These are phyloP conservation scores for Zymoseptoria crescenta DNA, from an alignment of 2,329 filamentous ascomycete species.

Conservation along the genomic window DNA sequence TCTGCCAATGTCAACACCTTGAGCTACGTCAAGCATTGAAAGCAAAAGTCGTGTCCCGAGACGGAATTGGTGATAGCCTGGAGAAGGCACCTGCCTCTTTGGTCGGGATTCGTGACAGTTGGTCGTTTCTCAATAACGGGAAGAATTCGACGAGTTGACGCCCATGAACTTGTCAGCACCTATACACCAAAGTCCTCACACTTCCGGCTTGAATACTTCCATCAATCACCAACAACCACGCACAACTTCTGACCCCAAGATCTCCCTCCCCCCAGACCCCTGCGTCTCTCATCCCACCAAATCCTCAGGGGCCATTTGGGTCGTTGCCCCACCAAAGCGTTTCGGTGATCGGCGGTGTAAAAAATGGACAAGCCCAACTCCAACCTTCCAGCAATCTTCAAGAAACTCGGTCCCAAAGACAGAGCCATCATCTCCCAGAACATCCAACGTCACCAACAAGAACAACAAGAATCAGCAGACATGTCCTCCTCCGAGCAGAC, in stretches of 20 bases:
- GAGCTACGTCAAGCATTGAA: neutral
- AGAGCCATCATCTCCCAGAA: slow-evolving; percentile 27
- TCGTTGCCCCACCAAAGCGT: slow-evolving; percentile 1
- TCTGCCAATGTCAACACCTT: neutral
- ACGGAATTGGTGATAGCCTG: too few species aligned
- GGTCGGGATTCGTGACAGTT: too few species aligned
- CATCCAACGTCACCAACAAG: slow-evolving; percentile 14
- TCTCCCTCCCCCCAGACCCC: neutral
- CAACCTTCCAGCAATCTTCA: slow-evolving; percentile 37
- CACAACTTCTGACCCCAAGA: neutral
- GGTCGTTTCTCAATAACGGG: too few species aligned
- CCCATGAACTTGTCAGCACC: too few species aligned
- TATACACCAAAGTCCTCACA: too few species aligned
- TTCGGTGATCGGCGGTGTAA: neutral
- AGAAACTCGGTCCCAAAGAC: slow-evolving; percentile 43
- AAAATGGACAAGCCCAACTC: neutral
- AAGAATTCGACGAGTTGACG: too few species aligned
- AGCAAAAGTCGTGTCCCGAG: neutral
- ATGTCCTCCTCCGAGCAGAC: slow-evolving; percentile 70
- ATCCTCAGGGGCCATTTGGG: neutral
- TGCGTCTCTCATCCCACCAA: neutral
- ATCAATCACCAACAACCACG: neutral
- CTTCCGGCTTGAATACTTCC: neutral
- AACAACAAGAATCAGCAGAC: slow-evolving; percentile 23
- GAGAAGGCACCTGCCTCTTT: neutral